Evolutionary conservation across 495 filamentous ascomycete genomes (phyloP), one percentile per base, ranked within the genome.

Genomic region (Pseudotulostoma volvatum): DNA sequence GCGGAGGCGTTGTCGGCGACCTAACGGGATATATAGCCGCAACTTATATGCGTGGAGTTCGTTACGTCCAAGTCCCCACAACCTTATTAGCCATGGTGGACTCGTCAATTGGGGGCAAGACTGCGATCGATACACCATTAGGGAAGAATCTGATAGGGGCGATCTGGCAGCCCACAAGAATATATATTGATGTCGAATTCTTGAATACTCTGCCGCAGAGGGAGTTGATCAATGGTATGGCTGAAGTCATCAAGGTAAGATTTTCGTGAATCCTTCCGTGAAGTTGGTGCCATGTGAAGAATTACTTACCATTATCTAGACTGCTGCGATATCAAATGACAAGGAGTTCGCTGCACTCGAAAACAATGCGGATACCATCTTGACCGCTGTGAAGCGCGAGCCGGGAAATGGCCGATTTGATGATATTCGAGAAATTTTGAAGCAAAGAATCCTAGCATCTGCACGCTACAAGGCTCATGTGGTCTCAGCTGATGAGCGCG

Each of bases 211-310:
- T 97, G 18, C 88, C 88, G 3, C 78, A 79, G 34, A 69, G 90
- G 40, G 88, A 97, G 59, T 88, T 97, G 57, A 85, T 96, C 57
- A 97, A 97, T 58, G 90, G 90, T 38, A 94, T 97, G 85, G 90
- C 87, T 36, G 90, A 97, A 63, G 87, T 97, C 40, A 76, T 96
- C 53, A 96, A 96, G 23, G 23, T 57, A 67, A 66, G 40, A 38
- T 46, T 42, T 15, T 18, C 36, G 18, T 3, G 2, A 19, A 5
- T 2, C 37, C 3, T 20, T 4, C 13, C 11, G 3, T 36, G 15
- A 9, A 1, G 0, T 30, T 37, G 2, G n/a, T n/a, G n/a, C n/a
- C n/a, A n/a, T n/a, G n/a, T n/a, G 23, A 28, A 5, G 23, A 11
- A 5, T 28, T 28, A 28, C 23, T 28, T 28, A 28, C 23, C 5